Evolutionary conservation across 2,329 filamentous ascomycete genomes (phyloP).

Genomic region (Parastagonospora avenae): DNA sequence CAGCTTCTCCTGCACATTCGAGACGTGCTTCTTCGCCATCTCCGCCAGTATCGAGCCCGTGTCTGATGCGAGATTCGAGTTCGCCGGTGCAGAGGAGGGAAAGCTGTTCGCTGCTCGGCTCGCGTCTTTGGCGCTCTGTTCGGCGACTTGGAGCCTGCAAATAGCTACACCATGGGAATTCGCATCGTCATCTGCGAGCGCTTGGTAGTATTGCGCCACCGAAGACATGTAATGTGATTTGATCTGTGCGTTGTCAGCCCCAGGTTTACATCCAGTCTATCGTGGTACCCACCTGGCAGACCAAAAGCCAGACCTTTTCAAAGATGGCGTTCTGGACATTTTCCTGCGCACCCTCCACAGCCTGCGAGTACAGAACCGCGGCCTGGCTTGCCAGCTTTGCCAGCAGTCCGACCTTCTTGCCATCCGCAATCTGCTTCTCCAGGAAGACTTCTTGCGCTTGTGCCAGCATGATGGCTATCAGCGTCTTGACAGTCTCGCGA

Average conservation of each 20-base stretch:
- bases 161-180: constrained; percentile 87
- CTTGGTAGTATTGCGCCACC: constrained; percentile 91
- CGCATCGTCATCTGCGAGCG: constrained; percentile 85
- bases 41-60: constrained; percentile 76
- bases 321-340: constrained; percentile 91
- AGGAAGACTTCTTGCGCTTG: constrained; percentile 97
- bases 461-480: constrained; percentile 91
- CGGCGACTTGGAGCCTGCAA: constrained; percentile 79
- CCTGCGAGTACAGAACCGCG: constrained; percentile 84
- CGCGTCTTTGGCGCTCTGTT: constrained; percentile 78
- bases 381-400: constrained; percentile 94
- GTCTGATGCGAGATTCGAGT: constrained; percentile 82
- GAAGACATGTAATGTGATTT: constrained; percentile 86
- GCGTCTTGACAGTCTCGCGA: constrained; percentile 90
- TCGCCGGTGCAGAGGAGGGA: constrained; percentile 76
- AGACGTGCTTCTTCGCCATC: constrained; percentile 79
- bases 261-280: background rate
- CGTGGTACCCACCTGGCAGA: constrained; percentile 69
- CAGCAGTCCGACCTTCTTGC: constrained; percentile 88
- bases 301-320: constrained; percentile 88
- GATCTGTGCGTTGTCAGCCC: constrained; percentile 52
- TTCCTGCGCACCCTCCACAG: constrained; percentile 87
- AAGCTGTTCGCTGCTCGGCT: constrained; percentile 77
- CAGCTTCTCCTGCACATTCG: constrained; percentile 81
- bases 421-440: constrained; percentile 91